Base-by-base conservation (phyloP, 2,329 filamentous ascomycete genomes). In the Aureobasidium mangrovei region DNA sequence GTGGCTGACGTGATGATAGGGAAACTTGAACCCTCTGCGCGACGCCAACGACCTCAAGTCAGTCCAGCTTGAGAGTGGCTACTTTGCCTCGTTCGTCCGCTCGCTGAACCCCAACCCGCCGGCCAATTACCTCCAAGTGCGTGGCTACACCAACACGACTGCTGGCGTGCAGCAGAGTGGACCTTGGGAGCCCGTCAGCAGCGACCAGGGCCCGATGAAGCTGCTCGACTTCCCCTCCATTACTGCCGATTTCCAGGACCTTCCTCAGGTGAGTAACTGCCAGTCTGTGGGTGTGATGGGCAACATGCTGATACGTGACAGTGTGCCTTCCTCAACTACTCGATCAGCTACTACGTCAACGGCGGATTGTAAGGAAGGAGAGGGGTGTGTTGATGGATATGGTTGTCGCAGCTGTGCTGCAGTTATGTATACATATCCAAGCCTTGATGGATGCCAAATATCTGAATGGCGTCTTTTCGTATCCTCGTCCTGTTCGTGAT, bases 81-180 rank as follows among this genome's bases (percentile, higher is more conserved):
- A 78, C 57, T 81, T 79, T 60, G 71, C 72, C 1, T 65, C 72
- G 1, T 83, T 82, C 59, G 72, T 75, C 1, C 69, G 74, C 57
- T 71, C 65, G 0, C 73, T 73, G 7, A 66, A 80, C 51, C 79
- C 79, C 2, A 81, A 81, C 60, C 73, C 75, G 0, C 70, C 74
- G 10, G 28, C 58, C 4, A 67, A 61, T 5, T 80, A 74, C 56
- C 61, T 81, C 29, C 56, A 61, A 40, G 73, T 72, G 0, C 70
- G 78, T 42, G 74, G 74, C 0, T 78, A 79, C 57, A 62, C 63
- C 4, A 72, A 67, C 57, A 72, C 71, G 0, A 60, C 70, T 18
- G 63, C 71, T 31, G 72, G 66, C 1, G 65, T 76, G 4, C 61
- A 65, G 57, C 60, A 67, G 64, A 60, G 75, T 62, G 68, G 68